These are phyloP conservation scores for Entonaema liquescens DNA, from an alignment of 495 filamentous ascomycete species.

Conservation along the genomic window DNA sequence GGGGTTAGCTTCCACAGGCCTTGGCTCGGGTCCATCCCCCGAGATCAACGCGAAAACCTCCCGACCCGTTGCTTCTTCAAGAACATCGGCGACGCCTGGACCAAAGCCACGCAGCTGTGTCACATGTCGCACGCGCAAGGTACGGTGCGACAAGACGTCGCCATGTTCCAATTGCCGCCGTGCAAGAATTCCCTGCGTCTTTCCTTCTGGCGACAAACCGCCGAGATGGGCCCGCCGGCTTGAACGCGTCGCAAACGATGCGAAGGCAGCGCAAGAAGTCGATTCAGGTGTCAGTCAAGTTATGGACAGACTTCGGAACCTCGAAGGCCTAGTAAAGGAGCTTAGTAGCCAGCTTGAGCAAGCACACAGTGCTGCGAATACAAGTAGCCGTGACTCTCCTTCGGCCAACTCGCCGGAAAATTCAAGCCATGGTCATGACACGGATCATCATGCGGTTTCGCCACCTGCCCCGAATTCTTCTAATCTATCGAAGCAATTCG, in stretches of 20 bases:
- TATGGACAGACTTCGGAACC: conserved; percentile 60
- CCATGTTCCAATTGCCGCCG: conserved; percentile 69
- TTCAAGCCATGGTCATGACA: conserved; percentile 35
- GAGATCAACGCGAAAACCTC: conserved; percentile 16
- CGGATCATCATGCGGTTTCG: conserved; percentile 5
- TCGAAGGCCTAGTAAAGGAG: conserved; percentile 66
- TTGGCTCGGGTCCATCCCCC: background rate
- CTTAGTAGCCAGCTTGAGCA: conserved; percentile 61
- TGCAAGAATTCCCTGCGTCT: conserved; percentile 64
- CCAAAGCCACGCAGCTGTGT: conserved; percentile 63
- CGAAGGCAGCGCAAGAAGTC: conserved; percentile 26
- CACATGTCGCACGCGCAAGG: conserved; percentile 66
- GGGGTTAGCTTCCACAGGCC: background rate
- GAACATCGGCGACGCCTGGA: background rate
- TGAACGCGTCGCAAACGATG: conserved; percentile 42
- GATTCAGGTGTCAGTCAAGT: conserved; percentile 47
- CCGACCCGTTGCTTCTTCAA: background rate
- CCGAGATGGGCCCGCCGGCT: conserved; percentile 64
- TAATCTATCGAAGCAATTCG: conserved; percentile 49
- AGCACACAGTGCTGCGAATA: conserved; percentile 35
- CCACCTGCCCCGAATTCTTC: conserved; percentile 12
- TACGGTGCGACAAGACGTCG: conserved; percentile 67
- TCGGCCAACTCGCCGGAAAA: conserved; percentile 27
- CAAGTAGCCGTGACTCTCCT: conserved; percentile 16
- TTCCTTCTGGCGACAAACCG: conserved; percentile 56